Conservation (phyloP, 352 stramenopile genomes). For the Phytophthora colocasiae region DNA sequence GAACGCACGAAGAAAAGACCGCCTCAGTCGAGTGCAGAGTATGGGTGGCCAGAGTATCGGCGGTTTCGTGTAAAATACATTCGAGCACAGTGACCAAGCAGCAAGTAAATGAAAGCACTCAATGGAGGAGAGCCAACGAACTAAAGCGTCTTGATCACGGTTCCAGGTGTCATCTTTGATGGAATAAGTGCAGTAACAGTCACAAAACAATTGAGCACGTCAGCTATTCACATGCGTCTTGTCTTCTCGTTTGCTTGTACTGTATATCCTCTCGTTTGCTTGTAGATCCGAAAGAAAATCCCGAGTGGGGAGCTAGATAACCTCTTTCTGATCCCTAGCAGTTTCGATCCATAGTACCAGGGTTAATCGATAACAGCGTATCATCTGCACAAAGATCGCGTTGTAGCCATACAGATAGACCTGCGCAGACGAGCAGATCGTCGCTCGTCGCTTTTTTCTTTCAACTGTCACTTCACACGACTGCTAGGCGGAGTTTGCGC, state of each 20-base stretch:
- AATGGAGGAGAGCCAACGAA: slow-evolving; percentile 4
- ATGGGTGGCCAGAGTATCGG: slow-evolving; percentile 43
- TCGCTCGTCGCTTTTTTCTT: neutral
- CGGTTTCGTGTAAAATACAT: slow-evolving; percentile 63
- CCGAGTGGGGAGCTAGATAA: neutral
- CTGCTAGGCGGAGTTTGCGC: slow-evolving; percentile 1
- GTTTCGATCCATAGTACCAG: no score
- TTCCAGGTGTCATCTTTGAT: slow-evolving; percentile 20
- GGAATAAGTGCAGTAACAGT: slow-evolving; percentile 38
- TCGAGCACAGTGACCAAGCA: slow-evolving; percentile 20
- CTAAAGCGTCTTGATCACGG: slow-evolving; percentile 2
- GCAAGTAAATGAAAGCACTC: slow-evolving; percentile 16
- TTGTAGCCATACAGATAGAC: no score
- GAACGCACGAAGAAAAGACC: slow-evolving; percentile 60
- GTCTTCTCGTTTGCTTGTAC: neutral
- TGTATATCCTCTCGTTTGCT: neutral
- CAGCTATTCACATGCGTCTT: slow-evolving; percentile 9
- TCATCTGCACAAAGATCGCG: no score
- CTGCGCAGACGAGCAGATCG: neutral
- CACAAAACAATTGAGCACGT: slow-evolving; percentile 28
- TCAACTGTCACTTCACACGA: neutral
- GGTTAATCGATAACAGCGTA: no score
- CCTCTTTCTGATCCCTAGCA: no score
- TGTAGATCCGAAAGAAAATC: slow-evolving; percentile 3
- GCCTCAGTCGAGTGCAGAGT: slow-evolving; percentile 49